These are phyloP conservation scores for Penicillium digitatum DNA, from an alignment of 2,329 filamentous ascomycete genomes.

Conservation along the genomic window DNA sequence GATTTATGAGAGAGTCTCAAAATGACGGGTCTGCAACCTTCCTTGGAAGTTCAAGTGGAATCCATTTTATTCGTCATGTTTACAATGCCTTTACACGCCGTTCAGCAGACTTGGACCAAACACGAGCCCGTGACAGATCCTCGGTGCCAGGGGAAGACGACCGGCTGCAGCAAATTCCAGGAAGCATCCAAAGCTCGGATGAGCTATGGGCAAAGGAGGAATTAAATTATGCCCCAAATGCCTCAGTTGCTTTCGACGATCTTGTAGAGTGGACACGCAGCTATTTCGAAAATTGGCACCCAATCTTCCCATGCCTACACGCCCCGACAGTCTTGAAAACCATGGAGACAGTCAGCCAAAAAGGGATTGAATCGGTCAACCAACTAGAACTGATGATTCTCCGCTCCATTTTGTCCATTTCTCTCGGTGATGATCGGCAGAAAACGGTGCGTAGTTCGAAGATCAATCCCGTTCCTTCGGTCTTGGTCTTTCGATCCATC, in stretches of 20 bases:
- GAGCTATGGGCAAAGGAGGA: slow-evolving; percentile 30
- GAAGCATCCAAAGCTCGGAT: slow-evolving; percentile 36
- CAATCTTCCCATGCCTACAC: slow-evolving; percentile 55
- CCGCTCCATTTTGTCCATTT: slow-evolving; percentile 52
- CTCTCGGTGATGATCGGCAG: slow-evolving; percentile 52
- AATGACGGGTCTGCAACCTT: slow-evolving; percentile 51
- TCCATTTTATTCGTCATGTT: slow-evolving; percentile 57
- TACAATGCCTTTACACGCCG: slow-evolving; percentile 48
- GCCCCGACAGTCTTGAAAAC: slow-evolving; percentile 50
- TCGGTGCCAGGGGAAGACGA: slow-evolving; percentile 58
- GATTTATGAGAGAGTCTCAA: slow-evolving; percentile 51
- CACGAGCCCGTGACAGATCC: slow-evolving; percentile 34
- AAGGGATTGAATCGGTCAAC: slow-evolving; percentile 29
- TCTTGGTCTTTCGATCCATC: slow-evolving; percentile 48
- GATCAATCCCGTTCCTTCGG: slow-evolving; percentile 37
- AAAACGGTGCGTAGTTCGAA: slow-evolving; percentile 12
- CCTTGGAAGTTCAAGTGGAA: slow-evolving; percentile 56
- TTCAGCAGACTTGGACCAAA: slow-evolving; percentile 28
- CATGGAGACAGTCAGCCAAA: slow-evolving; percentile 44
- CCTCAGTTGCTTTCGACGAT: slow-evolving; percentile 44
- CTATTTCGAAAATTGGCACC: slow-evolving; percentile 59
- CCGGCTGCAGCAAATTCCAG: slow-evolving; percentile 32
- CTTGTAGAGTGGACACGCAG: slow-evolving; percentile 50
- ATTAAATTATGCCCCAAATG: slow-evolving; percentile 1
- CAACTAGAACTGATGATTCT: slow-evolving; percentile 44